Conservation (phyloP, 139 green algal genomes). For the Tetradesmus lagerheimii region DNA sequence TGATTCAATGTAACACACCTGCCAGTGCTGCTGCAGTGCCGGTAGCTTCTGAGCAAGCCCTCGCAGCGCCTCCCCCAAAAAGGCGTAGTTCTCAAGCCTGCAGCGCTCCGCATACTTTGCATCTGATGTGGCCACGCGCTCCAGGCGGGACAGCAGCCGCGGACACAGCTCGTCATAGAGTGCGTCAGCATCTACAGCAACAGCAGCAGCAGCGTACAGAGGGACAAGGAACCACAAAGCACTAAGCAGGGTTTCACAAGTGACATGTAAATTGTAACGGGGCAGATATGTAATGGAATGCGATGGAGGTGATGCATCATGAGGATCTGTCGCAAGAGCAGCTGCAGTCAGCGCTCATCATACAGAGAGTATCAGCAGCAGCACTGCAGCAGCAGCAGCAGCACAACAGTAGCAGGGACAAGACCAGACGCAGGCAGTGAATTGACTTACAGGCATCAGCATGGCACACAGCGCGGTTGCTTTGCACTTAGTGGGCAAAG, state of each 20-base stretch:
- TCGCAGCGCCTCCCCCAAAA: conserved; percentile 54
- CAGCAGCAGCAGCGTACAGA: not conserved
- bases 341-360: not conserved
- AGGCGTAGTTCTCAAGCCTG: conserved; percentile 64
- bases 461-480: no score
- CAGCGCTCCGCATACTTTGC: conserved; percentile 65
- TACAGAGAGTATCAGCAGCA: not conserved
- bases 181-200: conserved; percentile 7
- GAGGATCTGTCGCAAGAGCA: not conserved
- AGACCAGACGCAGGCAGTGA: not conserved
- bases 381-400: not conserved
- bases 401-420: no score
- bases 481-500: no score
- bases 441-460: no score
- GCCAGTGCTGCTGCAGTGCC: conserved; percentile 43
- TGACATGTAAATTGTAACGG: no score
- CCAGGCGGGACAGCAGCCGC: conserved; percentile 41
- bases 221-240: no score
- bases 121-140: conserved; percentile 54
- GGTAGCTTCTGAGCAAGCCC: conserved; percentile 36
- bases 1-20: no score
- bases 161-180: conserved; percentile 36
- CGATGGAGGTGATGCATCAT: no score
- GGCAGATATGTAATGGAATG: no score
- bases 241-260: no score